Base-by-base conservation (phyloP, 164 flowering plant species). In the Buxus sempervirens region DNA sequence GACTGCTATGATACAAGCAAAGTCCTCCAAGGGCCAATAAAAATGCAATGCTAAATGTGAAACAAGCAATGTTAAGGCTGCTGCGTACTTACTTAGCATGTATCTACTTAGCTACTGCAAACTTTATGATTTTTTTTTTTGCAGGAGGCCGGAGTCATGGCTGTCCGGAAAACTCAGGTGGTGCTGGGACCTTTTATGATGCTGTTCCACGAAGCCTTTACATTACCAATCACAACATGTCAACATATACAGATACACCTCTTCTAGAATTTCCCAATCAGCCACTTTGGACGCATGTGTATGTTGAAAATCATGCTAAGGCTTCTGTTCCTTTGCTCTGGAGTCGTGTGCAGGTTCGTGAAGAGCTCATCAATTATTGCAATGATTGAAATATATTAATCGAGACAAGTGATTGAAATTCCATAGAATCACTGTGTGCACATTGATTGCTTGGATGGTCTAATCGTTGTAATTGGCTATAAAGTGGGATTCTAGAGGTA, bases 321-420 rank as follows among this genome's bases (percentile, higher is more conserved):
- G 97, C 93, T 49, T 73, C 86, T 66, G 96, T 90, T 78, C 99
- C 98, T 55, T 76, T 96, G 82, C 88, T 91, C 32, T 96, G 99
- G 99, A 96, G 98, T 78, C 98, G 99, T 76, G 93, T 93, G n/a
- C 99, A 96, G 99, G 99, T 96, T 41, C 67, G 78, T 65, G 32
- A 58, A 70, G 12, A 4, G 58, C 22, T 70, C 24, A 58, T 24
- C 10, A 32, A 32, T 32, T 32, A n/a, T n/a, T n/a, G n/a, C n/a
- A n/a, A n/a, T n/a, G n/a, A n/a, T n/a, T n/a, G n/a, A n/a, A n/a
- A n/a, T n/a, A n/a, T n/a, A n/a, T n/a, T n/a, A n/a, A n/a, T n/a
- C n/a, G n/a, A n/a, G n/a, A n/a, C n/a, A n/a, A n/a, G n/a, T n/a
- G n/a, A n/a, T n/a, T n/a, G n/a, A n/a, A n/a, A n/a, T n/a, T n/a